Evolutionary conservation across 2,329 filamentous ascomycete species (phyloP), one percentile per base, ranked within the genome.

Genomic region (Exophiala lecanii-corni): DNA sequence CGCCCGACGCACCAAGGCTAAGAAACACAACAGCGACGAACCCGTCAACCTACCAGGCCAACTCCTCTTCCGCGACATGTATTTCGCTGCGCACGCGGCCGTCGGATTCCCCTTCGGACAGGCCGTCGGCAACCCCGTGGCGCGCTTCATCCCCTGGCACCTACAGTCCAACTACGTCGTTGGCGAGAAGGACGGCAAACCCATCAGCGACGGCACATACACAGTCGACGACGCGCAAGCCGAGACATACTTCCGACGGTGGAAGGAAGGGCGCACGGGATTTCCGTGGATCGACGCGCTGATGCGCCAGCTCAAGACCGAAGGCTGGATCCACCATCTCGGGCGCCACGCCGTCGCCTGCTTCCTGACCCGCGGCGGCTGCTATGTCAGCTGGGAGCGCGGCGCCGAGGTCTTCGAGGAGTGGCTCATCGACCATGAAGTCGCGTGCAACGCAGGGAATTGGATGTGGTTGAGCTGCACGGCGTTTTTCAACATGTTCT

Each of bases 211-310:
- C 0, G 79, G 76, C 6, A 69, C 71, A 3, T 84, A 88, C 59
- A 69, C 78, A 39, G 65, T 86, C 47, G 82, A 88, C 59, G 75
- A 73, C 2, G 57, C 70, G 7, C 41, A 78, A 45, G 82, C 82
- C 1, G 81, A 86, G 41, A 58, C 62, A 6, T 83, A 78, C 73
- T 84, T 88, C 59, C 69, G 70, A 49, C 74, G 84, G 38, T 89
- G 84, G 84, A 77, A 77, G 56, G 60, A 71, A 23, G 85, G 84
- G 1, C 65, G 71, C 17, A 89, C 85, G 0, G 85, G 85, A 0
- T 89, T 89, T 49, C 85, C 85, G 0, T 89, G 82, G 78, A 87
- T 89, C 53, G 85, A 89, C 57, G 84, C 83, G 0, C 69, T 89
- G 30, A 89, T 89, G 85, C 76, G 84, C 1, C 84, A 89, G 61